Evolutionary conservation across 768 basidiomycete species (phyloP).

Genomic region (Russula emetica): DNA sequence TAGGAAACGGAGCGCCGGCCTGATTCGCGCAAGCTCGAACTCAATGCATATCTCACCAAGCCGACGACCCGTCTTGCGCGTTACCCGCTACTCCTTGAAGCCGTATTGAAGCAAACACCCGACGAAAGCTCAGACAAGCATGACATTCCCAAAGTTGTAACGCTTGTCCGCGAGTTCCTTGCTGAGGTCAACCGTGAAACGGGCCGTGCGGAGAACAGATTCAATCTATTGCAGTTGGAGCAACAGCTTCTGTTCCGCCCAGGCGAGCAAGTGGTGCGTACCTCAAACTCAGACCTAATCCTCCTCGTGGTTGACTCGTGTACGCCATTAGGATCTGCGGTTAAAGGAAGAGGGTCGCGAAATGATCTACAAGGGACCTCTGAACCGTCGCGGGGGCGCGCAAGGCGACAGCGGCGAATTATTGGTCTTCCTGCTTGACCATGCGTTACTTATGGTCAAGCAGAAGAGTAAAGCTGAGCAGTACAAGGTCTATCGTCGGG

Average conservation of each 20-base stretch:
- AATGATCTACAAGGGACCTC: constrained; percentile 82
- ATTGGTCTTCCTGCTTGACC: constrained; percentile 93
- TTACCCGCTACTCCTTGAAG: constrained; percentile 90
- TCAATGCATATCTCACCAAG: constrained; percentile 97
- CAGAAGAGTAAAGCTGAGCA: constrained; percentile 89
- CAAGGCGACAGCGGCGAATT: constrained; percentile 82
- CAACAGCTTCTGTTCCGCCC: constrained; percentile 86
- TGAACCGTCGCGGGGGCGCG: constrained; percentile 76
- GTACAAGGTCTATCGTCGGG: constrained; percentile 88
- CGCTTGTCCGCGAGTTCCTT: constrained; percentile 76
- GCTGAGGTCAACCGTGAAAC: constrained; percentile 87
- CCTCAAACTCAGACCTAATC: not conserved
- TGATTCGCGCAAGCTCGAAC: constrained; percentile 91
- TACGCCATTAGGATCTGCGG: constrained; percentile 64
- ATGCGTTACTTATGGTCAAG: constrained; percentile 92
- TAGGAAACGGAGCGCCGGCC: constrained; percentile 88
- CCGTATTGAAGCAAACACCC: constrained; percentile 86
- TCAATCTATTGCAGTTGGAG: constrained; percentile 91
- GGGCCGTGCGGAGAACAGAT: constrained; percentile 93
- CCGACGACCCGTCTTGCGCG: constrained; percentile 97
- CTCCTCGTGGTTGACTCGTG: not conserved
- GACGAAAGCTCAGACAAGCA: constrained; percentile 86
- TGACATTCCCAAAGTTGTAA: constrained; percentile 69
- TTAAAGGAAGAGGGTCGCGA: constrained; percentile 85
- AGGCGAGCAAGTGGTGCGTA: constrained; percentile 82